Conservation (phyloP, 2,329 filamentous ascomycete species). For the Fusarium verticillioides region DNA sequence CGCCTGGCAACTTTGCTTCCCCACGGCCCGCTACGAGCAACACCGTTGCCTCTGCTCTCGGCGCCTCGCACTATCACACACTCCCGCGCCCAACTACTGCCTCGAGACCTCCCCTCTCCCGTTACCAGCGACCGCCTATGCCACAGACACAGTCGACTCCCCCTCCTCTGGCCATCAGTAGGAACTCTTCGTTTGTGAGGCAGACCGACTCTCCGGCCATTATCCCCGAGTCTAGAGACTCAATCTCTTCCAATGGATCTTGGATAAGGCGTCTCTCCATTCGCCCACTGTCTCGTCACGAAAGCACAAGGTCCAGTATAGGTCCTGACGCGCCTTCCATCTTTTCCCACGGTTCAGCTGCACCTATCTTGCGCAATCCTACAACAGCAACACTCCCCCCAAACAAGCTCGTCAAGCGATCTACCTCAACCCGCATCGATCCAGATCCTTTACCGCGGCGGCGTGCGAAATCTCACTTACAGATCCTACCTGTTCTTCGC, state of each 20-base stretch:
- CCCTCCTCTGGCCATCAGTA: slow-evolving; percentile 52
- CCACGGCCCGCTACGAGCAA: slow-evolving; percentile 60
- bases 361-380: slow-evolving; percentile 63
- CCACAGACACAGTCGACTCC: slow-evolving; percentile 56
- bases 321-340: slow-evolving; percentile 74
- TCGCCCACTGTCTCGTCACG: slow-evolving; percentile 72
- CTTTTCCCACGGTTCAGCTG: slow-evolving; percentile 73
- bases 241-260: slow-evolving; percentile 70
- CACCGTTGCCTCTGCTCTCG: slow-evolving; percentile 47
- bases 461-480: slow-evolving; percentile 69
- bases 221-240: slow-evolving; percentile 63
- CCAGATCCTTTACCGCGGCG: slow-evolving; percentile 57
- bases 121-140: slow-evolving; percentile 52
- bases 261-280: slow-evolving; percentile 79
- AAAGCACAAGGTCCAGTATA: slow-evolving; percentile 72
- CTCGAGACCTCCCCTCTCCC: slow-evolving; percentile 53
- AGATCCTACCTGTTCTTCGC: slow-evolving; percentile 73
- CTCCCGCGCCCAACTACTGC: slow-evolving; percentile 47
- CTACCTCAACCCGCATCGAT: slow-evolving; percentile 64
- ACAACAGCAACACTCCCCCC: slow-evolving; percentile 62
- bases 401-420: slow-evolving; percentile 83
- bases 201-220: slow-evolving; percentile 52
- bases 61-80: slow-evolving; percentile 46
- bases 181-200: slow-evolving; percentile 58
- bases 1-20: slow-evolving; percentile 40